Percentiles rank a stretch among this genome's conserved stretches.
phyloP scores from a whole-genome alignment of 2,329 filamentous ascomycete species.

The Aspergillus ibericus region DNA sequence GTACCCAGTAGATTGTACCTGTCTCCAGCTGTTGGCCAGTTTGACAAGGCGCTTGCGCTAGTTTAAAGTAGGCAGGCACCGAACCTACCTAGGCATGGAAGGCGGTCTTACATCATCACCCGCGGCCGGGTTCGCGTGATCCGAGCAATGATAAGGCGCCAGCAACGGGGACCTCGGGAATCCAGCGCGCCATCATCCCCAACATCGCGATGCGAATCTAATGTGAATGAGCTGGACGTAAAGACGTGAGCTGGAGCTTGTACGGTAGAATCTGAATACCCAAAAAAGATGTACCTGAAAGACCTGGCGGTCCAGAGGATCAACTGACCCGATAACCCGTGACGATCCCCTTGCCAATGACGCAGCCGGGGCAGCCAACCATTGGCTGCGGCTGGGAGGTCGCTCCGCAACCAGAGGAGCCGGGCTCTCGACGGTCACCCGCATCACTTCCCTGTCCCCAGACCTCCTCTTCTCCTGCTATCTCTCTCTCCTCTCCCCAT shows the following conservation, averaged over 20 bases:
- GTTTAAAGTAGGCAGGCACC: not conserved
- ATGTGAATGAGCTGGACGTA: not conserved
- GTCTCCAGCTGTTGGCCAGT: not conserved
- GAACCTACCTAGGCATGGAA: too few species aligned
- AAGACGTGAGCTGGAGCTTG: not conserved
- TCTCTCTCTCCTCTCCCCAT: constrained; percentile 28
- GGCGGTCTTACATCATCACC: constrained; percentile 16
- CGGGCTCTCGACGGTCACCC: constrained; percentile 10
- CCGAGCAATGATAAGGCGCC: not conserved
- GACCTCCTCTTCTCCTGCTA: constrained; percentile 4
- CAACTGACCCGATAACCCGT: constrained; percentile 17
- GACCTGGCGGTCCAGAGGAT: constrained; percentile 6
- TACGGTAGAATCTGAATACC: not conserved
- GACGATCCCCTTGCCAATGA: constrained; percentile 23
- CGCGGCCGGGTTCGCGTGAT: constrained; percentile 1
- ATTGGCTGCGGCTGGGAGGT: constrained; percentile 19
- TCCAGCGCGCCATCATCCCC: not conserved
- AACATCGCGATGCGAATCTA: not conserved
- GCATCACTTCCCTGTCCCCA: constrained; percentile 26
- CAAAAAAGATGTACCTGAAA: not conserved
- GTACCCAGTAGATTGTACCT: not conserved
- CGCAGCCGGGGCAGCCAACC: constrained; percentile 19
- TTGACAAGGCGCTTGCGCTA: constrained; percentile 2
- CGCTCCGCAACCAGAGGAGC: constrained; percentile 25
- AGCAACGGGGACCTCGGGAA: not conserved